These are phyloP conservation scores for Pulveroboletus sp. DNA, from an alignment of 768 basidiomycete species.

Conservation along the genomic window DNA sequence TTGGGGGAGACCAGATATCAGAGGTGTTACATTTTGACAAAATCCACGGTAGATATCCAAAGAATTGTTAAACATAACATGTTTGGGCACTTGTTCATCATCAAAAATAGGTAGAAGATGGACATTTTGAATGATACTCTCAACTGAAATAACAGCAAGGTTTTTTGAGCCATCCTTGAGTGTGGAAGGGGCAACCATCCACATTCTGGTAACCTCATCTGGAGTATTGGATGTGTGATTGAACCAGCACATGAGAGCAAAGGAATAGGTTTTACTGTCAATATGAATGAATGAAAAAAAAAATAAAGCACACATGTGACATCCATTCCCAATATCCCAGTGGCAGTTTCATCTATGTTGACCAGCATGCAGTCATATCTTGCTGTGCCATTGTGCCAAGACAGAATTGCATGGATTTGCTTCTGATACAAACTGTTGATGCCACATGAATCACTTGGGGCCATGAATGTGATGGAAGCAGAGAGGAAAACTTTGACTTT, in stretches of 20 bases:
- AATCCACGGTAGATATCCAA: not conserved
- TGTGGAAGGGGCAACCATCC: not conserved
- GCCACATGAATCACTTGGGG: not conserved
- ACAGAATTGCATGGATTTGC: not conserved
- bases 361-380: not conserved
- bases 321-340: too few relatives aligned
- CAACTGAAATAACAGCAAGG: not conserved
- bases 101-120: not conserved
- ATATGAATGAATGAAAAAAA: not conserved
- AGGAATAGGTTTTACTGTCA: not conserved
- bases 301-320: not conserved
- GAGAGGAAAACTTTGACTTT: too few relatives aligned
- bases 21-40: too few relatives aligned
- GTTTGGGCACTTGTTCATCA: not conserved
- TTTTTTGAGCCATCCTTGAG: not conserved
- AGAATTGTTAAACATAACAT: not conserved
- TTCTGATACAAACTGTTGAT: not conserved
- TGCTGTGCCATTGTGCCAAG: not conserved
- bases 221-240: not conserved
- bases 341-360: not conserved
- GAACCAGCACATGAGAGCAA: not conserved
- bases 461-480: not conserved
- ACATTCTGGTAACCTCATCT: not conserved
- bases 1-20: too few relatives aligned
- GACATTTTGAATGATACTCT: not conserved